Base-by-base conservation (phyloP, 176 grass and related monocot species). In the Saccharum spontaneum region DNA sequence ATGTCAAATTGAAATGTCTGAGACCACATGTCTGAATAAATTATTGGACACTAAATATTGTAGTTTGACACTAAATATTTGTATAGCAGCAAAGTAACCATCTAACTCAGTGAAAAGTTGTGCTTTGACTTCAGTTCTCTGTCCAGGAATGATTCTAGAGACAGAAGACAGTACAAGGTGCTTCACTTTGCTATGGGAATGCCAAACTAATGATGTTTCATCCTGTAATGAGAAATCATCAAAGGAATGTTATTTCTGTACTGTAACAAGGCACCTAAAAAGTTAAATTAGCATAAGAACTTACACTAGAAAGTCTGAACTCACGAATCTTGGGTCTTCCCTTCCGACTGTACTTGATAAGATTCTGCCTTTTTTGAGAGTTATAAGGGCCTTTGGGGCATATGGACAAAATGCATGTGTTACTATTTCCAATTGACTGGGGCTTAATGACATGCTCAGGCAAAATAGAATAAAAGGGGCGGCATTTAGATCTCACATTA, bases 121-220 rank as follows among this genome's bases (percentile, higher is more conserved):
- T 33, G 75, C 18, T 91, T 59, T 40, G 79, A 85, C 86, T 92
- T 94, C 95, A 85, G 92, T 94, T 94, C 92, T 92, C 65, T 94
- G 95, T 86, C 95, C 92, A 71, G 90, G 95, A 87, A 91, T 90
- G 75, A 97, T 92, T 86, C 89, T 92, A 41, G 73, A 78, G 20
- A 97, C 86, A 71, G 84, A 91, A 52, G 86, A 82, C 77, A 97
- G 82, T 78, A 87, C 87, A 39, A 97, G 90, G 54, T 37, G 85
- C 81, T 92, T 97, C 66, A 91, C 92, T 80, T 94, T 97, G 57
- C 75, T 97, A 69, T 89, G 86, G 16, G 95, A 97, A 52, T 90
- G 74, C 95, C 92, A 97, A 88, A 92, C 77, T 69, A 97, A 75
- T 50, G 88, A 48, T 31, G 92, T 81, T 88, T 91, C 95, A 33